Percentiles rank a stretch among this genome's conserved stretches.
These are phyloP conservation scores for Fennellomyces sp. DNA, from an alignment of 371 early-diverging fungal species.

Conservation along the genomic window DNA sequence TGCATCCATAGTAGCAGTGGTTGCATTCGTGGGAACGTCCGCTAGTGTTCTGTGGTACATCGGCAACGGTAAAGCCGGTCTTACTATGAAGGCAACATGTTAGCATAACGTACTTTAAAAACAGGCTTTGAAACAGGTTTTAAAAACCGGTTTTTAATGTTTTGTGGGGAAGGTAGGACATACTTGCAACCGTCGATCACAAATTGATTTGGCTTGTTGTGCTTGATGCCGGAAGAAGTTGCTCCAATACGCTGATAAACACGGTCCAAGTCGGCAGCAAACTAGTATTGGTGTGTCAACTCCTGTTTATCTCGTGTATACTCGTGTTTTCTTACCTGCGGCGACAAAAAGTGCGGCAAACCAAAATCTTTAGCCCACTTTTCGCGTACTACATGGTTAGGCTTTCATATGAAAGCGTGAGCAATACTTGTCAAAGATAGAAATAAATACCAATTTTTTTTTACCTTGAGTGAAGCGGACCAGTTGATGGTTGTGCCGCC, in stretches of 20 bases:
- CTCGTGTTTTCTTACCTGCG: constrained; percentile 45
- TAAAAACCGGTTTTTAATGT: too few relatives aligned
- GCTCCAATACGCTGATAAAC: constrained; percentile 62
- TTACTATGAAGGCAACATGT: constrained; percentile 24
- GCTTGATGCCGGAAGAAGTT: constrained; percentile 49
- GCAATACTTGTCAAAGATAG: too few relatives aligned
- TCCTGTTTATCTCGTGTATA: too few relatives aligned
- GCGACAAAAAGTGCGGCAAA: constrained; percentile 57
- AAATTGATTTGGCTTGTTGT: constrained; percentile 63
- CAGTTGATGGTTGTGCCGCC: constrained; percentile 53
- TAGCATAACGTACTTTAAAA: not conserved
- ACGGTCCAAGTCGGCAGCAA: constrained; percentile 45
- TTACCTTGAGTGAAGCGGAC: constrained; percentile 69
- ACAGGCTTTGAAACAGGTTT: too few relatives aligned
- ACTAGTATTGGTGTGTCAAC: constrained; percentile 19
- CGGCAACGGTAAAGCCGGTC: constrained; percentile 60
- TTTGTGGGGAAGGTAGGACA: constrained; percentile 1
- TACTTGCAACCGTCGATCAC: constrained; percentile 65
- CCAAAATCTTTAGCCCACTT: constrained; percentile 74
- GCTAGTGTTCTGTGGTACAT: constrained; percentile 72
- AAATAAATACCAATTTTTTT: too few relatives aligned
- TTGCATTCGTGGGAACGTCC: constrained; percentile 66
- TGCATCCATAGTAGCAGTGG: constrained; percentile 72
- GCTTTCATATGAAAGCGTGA: too few relatives aligned
- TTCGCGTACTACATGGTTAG: constrained; percentile 54